phyloP scores from a whole-genome alignment of 345 rosid genomes.

The Raphanus raphanistrum region DNA sequence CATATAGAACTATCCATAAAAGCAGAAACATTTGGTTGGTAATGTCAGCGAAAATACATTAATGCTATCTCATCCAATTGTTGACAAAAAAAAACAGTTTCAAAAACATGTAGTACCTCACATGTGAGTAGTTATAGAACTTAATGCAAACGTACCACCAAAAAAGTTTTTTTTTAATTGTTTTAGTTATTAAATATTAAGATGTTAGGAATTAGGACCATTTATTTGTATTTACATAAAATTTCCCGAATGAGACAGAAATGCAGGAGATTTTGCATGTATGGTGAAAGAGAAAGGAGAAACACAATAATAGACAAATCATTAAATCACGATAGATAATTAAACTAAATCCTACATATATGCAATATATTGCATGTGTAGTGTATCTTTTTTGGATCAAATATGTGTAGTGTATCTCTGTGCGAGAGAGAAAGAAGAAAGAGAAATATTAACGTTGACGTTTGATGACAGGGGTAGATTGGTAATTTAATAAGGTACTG shows the following conservation, averaged over 20 bases:
- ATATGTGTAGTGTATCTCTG: not conserved
- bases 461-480: slow-evolving; percentile 30
- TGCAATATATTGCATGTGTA: not conserved
- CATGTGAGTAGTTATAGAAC: slow-evolving; percentile 32
- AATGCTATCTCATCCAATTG: slow-evolving; percentile 22
- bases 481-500: slow-evolving; percentile 22
- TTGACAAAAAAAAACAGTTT: not conserved
- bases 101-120: not conserved
- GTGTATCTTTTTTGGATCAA: too few species aligned
- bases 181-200: not conserved
- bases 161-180: not conserved
- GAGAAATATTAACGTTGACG: slow-evolving; percentile 38
- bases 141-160: not conserved
- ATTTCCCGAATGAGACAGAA: slow-evolving; percentile 40
- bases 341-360: too few species aligned
- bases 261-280: slow-evolving; percentile 38
- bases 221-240: slow-evolving; percentile 18
- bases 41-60: slow-evolving; percentile 39
- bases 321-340: slow-evolving; percentile 29
- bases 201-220: slow-evolving; percentile 30
- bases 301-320: slow-evolving; percentile 36
- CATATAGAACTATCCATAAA: slow-evolving; percentile 43
- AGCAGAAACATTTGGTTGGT: slow-evolving; percentile 43
- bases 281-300: slow-evolving; percentile 36
- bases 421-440: not conserved